Percentiles rank a stretch among this genome's conserved stretches.
phyloP scores from a whole-genome alignment of 2,329 filamentous ascomycete genomes.

The Rhinocladiella mackenziei region DNA sequence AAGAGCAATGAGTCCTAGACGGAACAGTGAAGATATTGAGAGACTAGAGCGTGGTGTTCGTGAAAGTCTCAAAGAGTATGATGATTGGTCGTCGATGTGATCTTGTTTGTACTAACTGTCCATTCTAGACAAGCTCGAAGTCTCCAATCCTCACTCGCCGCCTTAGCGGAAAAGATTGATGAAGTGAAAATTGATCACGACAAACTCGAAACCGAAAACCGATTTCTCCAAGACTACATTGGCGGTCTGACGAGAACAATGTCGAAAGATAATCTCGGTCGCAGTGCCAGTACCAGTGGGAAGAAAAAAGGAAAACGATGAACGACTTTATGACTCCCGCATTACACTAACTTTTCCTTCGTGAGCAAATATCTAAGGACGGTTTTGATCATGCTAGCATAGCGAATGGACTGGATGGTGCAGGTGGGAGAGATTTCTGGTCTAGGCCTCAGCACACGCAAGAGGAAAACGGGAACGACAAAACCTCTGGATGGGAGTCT shows the following conservation, averaged over 20 bases:
- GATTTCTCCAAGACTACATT: constrained; percentile 96
- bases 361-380: neutral
- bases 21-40: constrained; percentile 87
- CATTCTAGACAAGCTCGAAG: constrained; percentile 72
- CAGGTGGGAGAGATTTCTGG: neutral
- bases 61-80: constrained; percentile 58
- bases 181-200: constrained; percentile 91
- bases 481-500: neutral
- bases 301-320: constrained; percentile 27
- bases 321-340: constrained; percentile 14
- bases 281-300: constrained; percentile 25
- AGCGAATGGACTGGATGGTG: neutral
- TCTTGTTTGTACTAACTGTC: constrained; percentile 9
- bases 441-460: neutral
- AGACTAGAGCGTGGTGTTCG: constrained; percentile 79
- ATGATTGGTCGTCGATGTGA: constrained; percentile 22
- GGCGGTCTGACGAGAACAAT: constrained; percentile 83
- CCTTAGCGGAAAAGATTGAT: constrained; percentile 89
- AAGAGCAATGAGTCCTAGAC: constrained; percentile 85
- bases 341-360: constrained; percentile 6
- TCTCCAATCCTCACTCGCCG: constrained; percentile 82
- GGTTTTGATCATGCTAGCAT: neutral
- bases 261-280: constrained; percentile 48
- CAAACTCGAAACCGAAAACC: constrained; percentile 94
- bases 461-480: neutral